phyloP scores from a whole-genome alignment of 176 grass and related monocot species.

The Elaeis guineensis region DNA sequence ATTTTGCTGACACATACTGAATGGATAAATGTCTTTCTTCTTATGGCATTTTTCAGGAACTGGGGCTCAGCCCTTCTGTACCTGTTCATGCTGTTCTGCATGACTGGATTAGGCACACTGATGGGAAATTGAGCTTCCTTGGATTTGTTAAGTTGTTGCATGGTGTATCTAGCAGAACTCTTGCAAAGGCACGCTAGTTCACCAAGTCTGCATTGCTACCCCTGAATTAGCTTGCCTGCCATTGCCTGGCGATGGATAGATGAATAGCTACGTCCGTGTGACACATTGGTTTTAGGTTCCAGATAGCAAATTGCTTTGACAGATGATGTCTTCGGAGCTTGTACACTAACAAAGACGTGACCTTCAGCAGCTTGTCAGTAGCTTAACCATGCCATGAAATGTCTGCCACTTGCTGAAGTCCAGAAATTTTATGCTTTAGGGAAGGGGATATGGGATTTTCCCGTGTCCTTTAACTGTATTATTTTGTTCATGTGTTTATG shows the following conservation, averaged over 20 bases:
- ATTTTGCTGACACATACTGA: too few species aligned
- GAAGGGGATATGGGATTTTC: too few species aligned
- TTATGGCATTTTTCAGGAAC: conserved; percentile 30
- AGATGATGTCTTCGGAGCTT: too few species aligned
- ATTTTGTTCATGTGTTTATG: too few species aligned
- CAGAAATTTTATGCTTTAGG: too few species aligned
- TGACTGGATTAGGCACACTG: conserved; percentile 79
- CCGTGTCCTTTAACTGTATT: too few species aligned
- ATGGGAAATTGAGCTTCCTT: conserved; percentile 74
- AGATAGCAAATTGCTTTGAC: too few species aligned
- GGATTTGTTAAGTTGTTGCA: conserved; percentile 77
- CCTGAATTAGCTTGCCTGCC: not conserved
- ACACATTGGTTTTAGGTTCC: too few species aligned
- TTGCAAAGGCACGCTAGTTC: conserved; percentile 57
- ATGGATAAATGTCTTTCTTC: not conserved
- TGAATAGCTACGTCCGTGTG: not conserved
- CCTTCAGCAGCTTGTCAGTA: too few species aligned
- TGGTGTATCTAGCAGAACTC: conserved; percentile 55
- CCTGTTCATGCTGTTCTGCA: conserved; percentile 63
- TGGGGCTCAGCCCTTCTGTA: conserved; percentile 59
- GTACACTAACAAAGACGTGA: too few species aligned
- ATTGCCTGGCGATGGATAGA: not conserved
- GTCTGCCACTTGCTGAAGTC: too few species aligned
- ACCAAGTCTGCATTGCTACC: conserved; percentile 1
- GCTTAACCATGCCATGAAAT: too few species aligned